Evolutionary conservation across 176 grass and related monocot species (phyloP).

Genomic region (Oryza glumipatula): DNA sequence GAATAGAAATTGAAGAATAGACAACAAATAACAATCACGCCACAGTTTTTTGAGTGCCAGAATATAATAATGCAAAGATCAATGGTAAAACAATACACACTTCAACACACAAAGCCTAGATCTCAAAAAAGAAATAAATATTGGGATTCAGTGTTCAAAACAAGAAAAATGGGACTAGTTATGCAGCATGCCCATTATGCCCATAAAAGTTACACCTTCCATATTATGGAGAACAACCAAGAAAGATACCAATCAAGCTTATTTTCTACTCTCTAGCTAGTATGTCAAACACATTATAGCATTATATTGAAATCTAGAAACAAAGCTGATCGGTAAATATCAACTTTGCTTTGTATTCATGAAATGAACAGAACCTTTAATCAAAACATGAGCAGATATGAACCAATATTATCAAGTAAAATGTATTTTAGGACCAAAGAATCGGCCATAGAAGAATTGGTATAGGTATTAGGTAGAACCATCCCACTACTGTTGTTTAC

Average conservation of each 20-base stretch:
- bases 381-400: too few species aligned
- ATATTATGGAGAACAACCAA: background rate
- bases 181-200: background rate
- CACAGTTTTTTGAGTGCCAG: background rate
- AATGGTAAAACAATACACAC: background rate
- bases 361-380: too few species aligned
- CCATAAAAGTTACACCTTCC: background rate
- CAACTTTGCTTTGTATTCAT: background rate
- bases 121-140: background rate
- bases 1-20: background rate
- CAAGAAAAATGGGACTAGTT: background rate
- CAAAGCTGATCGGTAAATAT: constrained; percentile 25
- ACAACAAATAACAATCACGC: constrained; percentile 5
- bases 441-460: too few species aligned
- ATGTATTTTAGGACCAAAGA: background rate
- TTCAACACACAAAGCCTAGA: background rate
- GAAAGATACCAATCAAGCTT: background rate
- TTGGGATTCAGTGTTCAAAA: background rate
- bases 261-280: background rate
- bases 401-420: too few species aligned
- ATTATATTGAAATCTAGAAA: constrained; percentile 5
- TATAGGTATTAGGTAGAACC: too few species aligned
- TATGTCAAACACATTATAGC: background rate
- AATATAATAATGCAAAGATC: constrained; percentile 18
- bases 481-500: too few species aligned